A percentile compares a stretch with the other conserved stretches of the same genome.
Conservation (phyloP, 2,329 filamentous ascomycete genomes). For the Aspergillus intermedius region DNA sequence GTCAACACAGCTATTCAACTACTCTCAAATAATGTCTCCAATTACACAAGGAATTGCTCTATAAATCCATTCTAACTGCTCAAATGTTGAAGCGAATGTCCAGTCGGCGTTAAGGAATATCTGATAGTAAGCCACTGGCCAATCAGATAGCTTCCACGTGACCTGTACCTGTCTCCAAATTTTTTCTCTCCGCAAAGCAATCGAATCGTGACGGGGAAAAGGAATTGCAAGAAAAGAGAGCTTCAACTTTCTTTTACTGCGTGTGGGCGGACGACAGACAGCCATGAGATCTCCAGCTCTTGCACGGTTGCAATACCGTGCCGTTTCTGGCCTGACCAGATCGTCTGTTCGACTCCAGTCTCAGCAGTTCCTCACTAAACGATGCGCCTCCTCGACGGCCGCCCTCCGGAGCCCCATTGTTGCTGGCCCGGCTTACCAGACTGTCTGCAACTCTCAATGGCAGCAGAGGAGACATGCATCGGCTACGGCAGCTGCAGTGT, state of each 20-base stretch:
- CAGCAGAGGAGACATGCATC: constrained; percentile 39
- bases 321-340: constrained; percentile 31
- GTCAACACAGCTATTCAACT: too few relatives aligned
- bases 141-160: constrained; percentile 18
- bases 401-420: constrained; percentile 26
- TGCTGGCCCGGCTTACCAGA: constrained; percentile 28
- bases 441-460: constrained; percentile 34
- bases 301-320: constrained; percentile 34
- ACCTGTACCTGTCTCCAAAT: constrained; percentile 30
- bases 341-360: constrained; percentile 27
- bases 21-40: too few relatives aligned
- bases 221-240: constrained; percentile 15
- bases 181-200: constrained; percentile 24
- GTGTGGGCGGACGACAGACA: constrained; percentile 22
- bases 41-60: too few relatives aligned
- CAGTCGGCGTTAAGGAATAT: background rate
- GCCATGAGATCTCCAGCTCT: constrained; percentile 38
- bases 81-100: too few relatives aligned
- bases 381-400: constrained; percentile 36
- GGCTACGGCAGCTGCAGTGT: constrained; percentile 40
- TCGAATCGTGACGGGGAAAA: constrained; percentile 11
- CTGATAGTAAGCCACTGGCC: background rate
- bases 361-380: constrained; percentile 29
- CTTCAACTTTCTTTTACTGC: constrained; percentile 14
- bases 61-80: too few relatives aligned